Percentiles rank a stretch among this genome's conserved stretches.
Evolutionary conservation across 106 monocot species (phyloP).

Genomic region (Acorus calamus): DNA sequence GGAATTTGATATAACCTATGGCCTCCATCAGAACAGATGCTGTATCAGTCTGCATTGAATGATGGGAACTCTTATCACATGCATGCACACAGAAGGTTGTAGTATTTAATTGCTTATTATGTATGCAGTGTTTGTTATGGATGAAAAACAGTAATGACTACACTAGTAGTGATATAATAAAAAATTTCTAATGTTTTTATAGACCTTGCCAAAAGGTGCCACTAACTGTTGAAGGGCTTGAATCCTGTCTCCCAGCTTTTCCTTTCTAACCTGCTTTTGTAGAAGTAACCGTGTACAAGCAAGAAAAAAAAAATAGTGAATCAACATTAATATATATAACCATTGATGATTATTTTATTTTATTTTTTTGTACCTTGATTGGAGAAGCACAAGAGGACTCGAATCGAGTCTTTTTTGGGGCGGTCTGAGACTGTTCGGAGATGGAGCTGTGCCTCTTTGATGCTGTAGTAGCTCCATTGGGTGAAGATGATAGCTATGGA

Average conservation of each 20-base stretch:
- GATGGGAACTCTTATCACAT: no score
- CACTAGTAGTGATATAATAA: no score
- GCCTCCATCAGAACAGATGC: slow-evolving; percentile 57
- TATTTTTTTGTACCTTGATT: slow-evolving; percentile 36
- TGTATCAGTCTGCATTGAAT: slow-evolving; percentile 35
- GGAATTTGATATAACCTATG: slow-evolving; percentile 55
- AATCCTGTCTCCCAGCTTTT: slow-evolving; percentile 81
- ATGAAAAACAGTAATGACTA: no score
- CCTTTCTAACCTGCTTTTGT: slow-evolving; percentile 60
- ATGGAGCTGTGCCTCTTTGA: slow-evolving; percentile 6
- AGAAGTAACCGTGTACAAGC: background rate
- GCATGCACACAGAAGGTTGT: no score
- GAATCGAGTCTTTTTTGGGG: slow-evolving; percentile 29
- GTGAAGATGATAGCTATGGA: slow-evolving; percentile 23
- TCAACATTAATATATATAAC: background rate
- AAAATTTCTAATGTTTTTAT: background rate
- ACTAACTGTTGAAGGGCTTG: slow-evolving; percentile 87
- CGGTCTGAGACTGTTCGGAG: slow-evolving; percentile 10
- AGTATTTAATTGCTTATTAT: no score
- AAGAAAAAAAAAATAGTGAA: background rate
- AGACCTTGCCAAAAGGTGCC: slow-evolving; percentile 86
- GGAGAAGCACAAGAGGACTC: slow-evolving; percentile 43
- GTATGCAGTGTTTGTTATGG: no score
- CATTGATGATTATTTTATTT: background rate
- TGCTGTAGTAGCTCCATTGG: slow-evolving; percentile 19